phyloP scores from a whole-genome alignment of 208 protist genomes.

The Trypanosoma melophagium region DNA sequence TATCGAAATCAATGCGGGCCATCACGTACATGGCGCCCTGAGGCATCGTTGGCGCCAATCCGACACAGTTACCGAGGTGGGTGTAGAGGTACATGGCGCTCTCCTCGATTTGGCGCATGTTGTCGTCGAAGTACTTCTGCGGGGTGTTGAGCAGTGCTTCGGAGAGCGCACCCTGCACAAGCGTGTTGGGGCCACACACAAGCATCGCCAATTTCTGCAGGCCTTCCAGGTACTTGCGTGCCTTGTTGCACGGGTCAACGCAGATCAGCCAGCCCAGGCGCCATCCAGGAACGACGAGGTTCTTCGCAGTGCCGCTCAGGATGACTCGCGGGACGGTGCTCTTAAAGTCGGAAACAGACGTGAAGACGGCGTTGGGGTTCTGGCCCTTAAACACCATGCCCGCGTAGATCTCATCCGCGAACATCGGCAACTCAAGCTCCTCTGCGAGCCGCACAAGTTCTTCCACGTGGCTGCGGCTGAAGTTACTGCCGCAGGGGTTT shows the following conservation, averaged over 20 bases:
- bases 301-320: slow-evolving; percentile 91
- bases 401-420: slow-evolving; percentile 95
- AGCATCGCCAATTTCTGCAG: slow-evolving; percentile 59
- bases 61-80: too few species aligned
- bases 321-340: slow-evolving; percentile 77
- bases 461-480: slow-evolving; percentile 70
- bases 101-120: too few species aligned
- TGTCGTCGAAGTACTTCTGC: too few species aligned
- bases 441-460: slow-evolving; percentile 80
- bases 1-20: too few species aligned
- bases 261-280: slow-evolving; percentile 90
- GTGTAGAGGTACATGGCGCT: too few species aligned
- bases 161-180: too few species aligned
- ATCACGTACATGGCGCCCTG: too few species aligned
- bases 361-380: slow-evolving; percentile 47
- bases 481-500: slow-evolving; percentile 95
- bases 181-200: too few species aligned
- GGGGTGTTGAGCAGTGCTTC: too few species aligned
- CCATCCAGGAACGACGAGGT: slow-evolving; percentile 92
- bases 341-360: slow-evolving; percentile 78
- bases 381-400: slow-evolving; percentile 85
- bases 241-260: slow-evolving; percentile 57
- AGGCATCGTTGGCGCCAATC: too few species aligned
- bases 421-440: slow-evolving; percentile 84
- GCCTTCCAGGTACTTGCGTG: slow-evolving; percentile 35